Base-by-base conservation (phyloP, 2,329 filamentous ascomycete genomes). In the Phaeosphaeriaceae sp. region DNA sequence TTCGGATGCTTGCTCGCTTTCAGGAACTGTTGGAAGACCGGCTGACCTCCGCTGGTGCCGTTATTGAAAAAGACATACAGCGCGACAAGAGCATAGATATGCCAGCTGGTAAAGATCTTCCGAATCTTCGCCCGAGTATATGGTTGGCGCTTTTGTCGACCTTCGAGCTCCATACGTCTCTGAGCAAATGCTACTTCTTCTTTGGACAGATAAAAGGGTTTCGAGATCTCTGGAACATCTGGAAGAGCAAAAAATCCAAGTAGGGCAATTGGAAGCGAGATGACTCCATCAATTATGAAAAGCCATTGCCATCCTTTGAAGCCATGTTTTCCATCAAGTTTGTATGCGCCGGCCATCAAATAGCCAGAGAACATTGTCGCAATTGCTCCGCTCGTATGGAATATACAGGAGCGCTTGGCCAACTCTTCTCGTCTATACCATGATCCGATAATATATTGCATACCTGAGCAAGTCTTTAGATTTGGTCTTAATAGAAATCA, bases 11-110 rank as follows among this genome's bases (percentile, higher is more conserved):
- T 78, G 0, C 73, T 76, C 7, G 65, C 50, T 54, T 77, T 76
- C 15, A 79, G 63, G 52, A 64, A 79, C 64, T 77, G 77, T 65
- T 64, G 77, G 55, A 87, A 87, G 0, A 82, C 78, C 0, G 85
- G 84, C 63, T 83, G 81, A 11, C 73, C 61, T 15, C 75, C 74
- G 2, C 75, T 72, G 2, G 72, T 75, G 2, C 79, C 83, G 58
- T 88, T 88, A 68, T 86, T 87, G 74, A 87, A 88, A 34, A 82
- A 70, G 43, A 87, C 77, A 63, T 88, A 88, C 1, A 87, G 68
- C 0, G 82, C 46, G 0, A 78, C 79, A 3, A 89, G 72, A 0
- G 80, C 56, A 46, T 85, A 88, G 1, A 88, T 82, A 53, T 86
- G 85, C 86, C 86, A 88, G 5, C 81, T 82, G 0, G 77, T 76